phyloP scores from a whole-genome alignment of 495 filamentous ascomycete species.

The Podospora conica region DNA sequence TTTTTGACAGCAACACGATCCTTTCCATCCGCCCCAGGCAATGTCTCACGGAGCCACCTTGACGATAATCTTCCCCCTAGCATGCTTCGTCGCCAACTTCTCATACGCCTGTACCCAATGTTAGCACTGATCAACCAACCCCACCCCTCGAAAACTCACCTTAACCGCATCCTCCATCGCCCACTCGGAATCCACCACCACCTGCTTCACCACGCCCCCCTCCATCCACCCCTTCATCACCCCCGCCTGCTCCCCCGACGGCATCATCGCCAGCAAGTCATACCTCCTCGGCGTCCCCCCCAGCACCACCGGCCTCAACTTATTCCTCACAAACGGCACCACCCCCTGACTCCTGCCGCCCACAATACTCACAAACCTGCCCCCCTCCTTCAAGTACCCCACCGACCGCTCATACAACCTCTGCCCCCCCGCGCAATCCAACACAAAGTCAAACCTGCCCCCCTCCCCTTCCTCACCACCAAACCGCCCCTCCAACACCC shows the following conservation, averaged over 20 bases:
- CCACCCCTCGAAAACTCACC: constrained; percentile 15
- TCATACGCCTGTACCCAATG: constrained; percentile 23
- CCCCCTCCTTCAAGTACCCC: constrained; percentile 31
- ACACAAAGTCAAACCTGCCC: constrained; percentile 30
- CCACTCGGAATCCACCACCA: constrained; percentile 34
- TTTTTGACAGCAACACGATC: background rate
- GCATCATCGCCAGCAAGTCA: constrained; percentile 28
- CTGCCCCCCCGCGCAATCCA: constrained; percentile 36
- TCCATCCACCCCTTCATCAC: constrained; percentile 24
- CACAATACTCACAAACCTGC: constrained; percentile 35
- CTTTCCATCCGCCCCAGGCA: background rate
- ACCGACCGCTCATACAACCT: constrained; percentile 27
- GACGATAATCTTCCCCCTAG: constrained; percentile 35
- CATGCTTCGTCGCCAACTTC: constrained; percentile 29
- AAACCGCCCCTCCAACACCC: constrained; percentile 23
- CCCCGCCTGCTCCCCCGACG: constrained; percentile 18
- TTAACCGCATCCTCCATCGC: constrained; percentile 27
- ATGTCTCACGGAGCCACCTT: constrained; percentile 14
- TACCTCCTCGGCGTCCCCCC: constrained; percentile 35
- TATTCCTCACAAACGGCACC: constrained; percentile 28
- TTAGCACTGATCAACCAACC: background rate
- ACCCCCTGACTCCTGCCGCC: constrained; percentile 25
- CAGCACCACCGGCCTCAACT: constrained; percentile 27
- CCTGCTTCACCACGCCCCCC: constrained; percentile 26
- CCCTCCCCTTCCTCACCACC: constrained; percentile 12